phyloP scores from a whole-genome alignment of 2,329 filamentous ascomycete genomes.

The Zarea fungicola region DNA sequence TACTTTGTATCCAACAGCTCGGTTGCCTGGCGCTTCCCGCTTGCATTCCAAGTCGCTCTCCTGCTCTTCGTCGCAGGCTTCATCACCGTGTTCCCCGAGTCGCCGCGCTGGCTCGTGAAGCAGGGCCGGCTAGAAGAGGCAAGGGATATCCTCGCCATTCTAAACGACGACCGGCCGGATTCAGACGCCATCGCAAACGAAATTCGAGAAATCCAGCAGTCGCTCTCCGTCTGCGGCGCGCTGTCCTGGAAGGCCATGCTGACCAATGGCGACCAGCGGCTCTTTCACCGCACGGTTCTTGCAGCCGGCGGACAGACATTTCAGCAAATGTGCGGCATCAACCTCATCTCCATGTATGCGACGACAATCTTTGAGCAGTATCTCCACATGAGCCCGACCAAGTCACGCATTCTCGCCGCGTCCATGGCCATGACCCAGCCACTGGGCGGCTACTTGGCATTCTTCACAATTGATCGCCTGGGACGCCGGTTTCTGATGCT shows the following conservation, averaged over 20 bases:
- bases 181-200: constrained; percentile 11
- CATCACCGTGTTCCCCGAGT: constrained; percentile 36
- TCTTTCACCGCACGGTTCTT: constrained; percentile 14
- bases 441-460: constrained; percentile 23
- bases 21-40: constrained; percentile 45
- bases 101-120: constrained; percentile 32
- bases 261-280: constrained; percentile 15
- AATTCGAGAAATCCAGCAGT: constrained; percentile 14
- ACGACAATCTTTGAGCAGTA: constrained; percentile 26
- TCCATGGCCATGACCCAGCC: constrained; percentile 29
- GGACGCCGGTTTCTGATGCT: constrained; percentile 19
- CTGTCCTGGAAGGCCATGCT: constrained; percentile 16
- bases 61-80: constrained; percentile 40
- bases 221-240: constrained; percentile 15
- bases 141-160: constrained; percentile 45
- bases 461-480: constrained; percentile 25
- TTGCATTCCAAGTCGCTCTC: constrained; percentile 38
- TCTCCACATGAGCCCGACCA: constrained; percentile 18
- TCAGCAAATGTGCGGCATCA: constrained; percentile 25
- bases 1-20: constrained; percentile 18
- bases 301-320: constrained; percentile 14
- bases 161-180: constrained; percentile 5
- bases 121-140: constrained; percentile 29
- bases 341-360: constrained; percentile 26
- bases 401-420: constrained; percentile 21